Evolutionary conservation across 2,329 filamentous ascomycete species (phyloP).

Genomic region (Podosphaera leucotricha): DNA sequence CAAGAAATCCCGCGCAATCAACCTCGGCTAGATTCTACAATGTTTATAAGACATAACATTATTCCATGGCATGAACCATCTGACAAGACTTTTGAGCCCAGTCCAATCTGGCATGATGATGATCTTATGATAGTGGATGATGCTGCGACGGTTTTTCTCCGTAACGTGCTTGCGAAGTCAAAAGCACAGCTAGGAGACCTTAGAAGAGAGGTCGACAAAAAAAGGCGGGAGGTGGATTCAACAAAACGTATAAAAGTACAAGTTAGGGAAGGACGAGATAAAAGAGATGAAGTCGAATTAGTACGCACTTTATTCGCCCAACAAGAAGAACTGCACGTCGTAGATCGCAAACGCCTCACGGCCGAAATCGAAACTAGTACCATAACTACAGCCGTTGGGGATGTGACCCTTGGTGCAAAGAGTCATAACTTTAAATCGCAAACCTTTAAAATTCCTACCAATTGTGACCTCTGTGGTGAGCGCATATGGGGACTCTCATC

Average conservation of each 20-base stretch:
- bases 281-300: slow-evolving; percentile 68
- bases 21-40: slow-evolving; percentile 80
- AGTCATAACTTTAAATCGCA: slow-evolving; percentile 98
- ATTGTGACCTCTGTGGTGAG: slow-evolving; percentile 90
- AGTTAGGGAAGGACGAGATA: slow-evolving; percentile 63
- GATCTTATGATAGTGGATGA: slow-evolving; percentile 71
- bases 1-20: slow-evolving; percentile 72
- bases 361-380: slow-evolving; percentile 85
- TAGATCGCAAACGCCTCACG: slow-evolving; percentile 62
- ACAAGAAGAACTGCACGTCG: slow-evolving; percentile 65
- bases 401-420: slow-evolving; percentile 75
- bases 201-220: slow-evolving; percentile 63
- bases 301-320: slow-evolving; percentile 63
- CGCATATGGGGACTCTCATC: slow-evolving; percentile 92
- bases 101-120: slow-evolving; percentile 92
- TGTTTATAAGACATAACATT: slow-evolving; percentile 90
- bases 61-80: slow-evolving; percentile 59
- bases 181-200: slow-evolving; percentile 65
- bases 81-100: slow-evolving; percentile 76
- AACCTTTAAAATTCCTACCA: slow-evolving; percentile 97
- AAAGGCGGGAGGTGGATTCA: slow-evolving; percentile 61
- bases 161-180: slow-evolving; percentile 78
- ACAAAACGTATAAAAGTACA: slow-evolving; percentile 50
- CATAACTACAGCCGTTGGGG: slow-evolving; percentile 75
- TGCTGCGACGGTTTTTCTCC: slow-evolving; percentile 65